phyloP scores from a whole-genome alignment of 2,329 filamentous ascomycete genomes.

The Aspergillus nomiae region DNA sequence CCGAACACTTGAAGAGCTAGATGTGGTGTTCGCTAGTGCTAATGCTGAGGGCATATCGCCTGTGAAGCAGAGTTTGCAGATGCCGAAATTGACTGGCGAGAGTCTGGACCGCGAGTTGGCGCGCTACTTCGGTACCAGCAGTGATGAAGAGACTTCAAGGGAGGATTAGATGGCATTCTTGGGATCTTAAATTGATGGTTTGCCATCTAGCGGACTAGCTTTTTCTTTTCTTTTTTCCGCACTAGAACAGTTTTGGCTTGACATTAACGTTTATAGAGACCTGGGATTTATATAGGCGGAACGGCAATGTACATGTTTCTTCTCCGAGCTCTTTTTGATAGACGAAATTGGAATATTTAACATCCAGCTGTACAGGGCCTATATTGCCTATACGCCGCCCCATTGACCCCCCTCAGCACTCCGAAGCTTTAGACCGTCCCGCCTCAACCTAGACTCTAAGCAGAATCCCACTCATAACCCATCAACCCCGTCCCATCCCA shows the following conservation, averaged over 20 bases:
- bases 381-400: neutral
- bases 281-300: neutral
- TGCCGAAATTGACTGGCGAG: neutral
- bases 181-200: neutral
- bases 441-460: neutral
- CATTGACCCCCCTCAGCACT: neutral
- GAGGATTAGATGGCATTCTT: neutral
- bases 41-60: conserved; percentile 5
- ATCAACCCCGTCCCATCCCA: conserved; percentile 19
- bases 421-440: neutral
- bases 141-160: neutral
- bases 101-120: neutral
- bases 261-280: neutral
- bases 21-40: conserved; percentile 33
- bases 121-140: neutral
- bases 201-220: neutral
- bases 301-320: neutral
- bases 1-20: conserved; percentile 67
- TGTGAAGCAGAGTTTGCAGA: conserved; percentile 8
- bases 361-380: neutral
- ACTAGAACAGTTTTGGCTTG: neutral
- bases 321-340: neutral
- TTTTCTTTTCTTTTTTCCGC: neutral
- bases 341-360: neutral
- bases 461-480: neutral